Evolutionary conservation across 495 filamentous ascomycete genomes (phyloP).

Genomic region (Hypoxylon lienhwacheense): DNA sequence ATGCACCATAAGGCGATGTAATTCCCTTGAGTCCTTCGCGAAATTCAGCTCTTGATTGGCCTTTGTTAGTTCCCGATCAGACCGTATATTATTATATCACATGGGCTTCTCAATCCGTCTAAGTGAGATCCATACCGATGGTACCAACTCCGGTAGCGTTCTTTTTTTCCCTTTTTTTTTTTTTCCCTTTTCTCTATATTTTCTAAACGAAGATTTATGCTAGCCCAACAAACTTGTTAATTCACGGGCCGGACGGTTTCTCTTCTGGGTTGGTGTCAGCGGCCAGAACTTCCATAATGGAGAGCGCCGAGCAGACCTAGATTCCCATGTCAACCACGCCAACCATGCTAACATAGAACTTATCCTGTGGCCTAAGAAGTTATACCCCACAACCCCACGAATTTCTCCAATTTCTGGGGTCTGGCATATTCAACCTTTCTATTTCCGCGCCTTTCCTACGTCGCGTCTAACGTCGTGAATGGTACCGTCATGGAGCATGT

Average conservation of each 20-base stretch:
- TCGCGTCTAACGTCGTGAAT: constrained; percentile 5
- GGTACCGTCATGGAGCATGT: constrained; percentile 22
- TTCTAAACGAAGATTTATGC: no score
- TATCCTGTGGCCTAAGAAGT: no score
- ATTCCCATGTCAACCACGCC: constrained; percentile 2
- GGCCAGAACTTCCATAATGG: constrained; percentile 16
- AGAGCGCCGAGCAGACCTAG: constrained; percentile 27
- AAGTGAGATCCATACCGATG: constrained; percentile 4
- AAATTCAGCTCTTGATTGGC: constrained; percentile 11
- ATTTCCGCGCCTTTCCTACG: constrained; percentile 3
- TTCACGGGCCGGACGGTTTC: constrained; percentile 3
- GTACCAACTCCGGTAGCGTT: constrained; percentile 16
- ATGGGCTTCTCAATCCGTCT: constrained; percentile 11
- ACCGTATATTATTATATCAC: constrained; percentile 7
- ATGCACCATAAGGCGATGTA: no score
- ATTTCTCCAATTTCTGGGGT: constrained; percentile 35
- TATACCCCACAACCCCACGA: constrained; percentile 38
- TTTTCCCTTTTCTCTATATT: no score
- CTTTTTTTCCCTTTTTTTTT: no score
- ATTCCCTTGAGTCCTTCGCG: constrained; percentile 3
- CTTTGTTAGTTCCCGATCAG: constrained; percentile 1
- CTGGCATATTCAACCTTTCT: constrained; percentile 11
- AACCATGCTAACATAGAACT: no score
- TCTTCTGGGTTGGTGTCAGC: no score
- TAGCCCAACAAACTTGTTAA: constrained; percentile 3